Base-by-base conservation (phyloP, 2,329 filamentous ascomycete species). In the Alternaria novae-zelandiae region DNA sequence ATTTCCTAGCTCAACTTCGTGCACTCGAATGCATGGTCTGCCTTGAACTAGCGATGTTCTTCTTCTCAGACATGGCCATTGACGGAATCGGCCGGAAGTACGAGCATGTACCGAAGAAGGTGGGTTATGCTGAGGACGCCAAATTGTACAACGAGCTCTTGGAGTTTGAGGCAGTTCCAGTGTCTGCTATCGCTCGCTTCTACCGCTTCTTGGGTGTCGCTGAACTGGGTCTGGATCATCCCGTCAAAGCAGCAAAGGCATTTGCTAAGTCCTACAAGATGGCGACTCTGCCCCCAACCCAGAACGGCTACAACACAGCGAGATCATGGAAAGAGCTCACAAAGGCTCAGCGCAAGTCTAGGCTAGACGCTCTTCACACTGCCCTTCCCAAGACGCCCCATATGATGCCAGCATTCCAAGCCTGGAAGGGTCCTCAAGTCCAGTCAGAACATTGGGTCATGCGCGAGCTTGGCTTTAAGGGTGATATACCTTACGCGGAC, bases 201-300 rank as follows among this genome's bases (percentile, higher is more conserved):
- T 54, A 57, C 7, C 21, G 49, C 46, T 41, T 62, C 23, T 32
- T 58, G 10, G 62, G 58, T 15, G n/a, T 65, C 21, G 62, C 58
- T 0, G 54, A 65, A 17, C n/a, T 65, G 2, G 62, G 54, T 2
- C 13, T 49, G 3, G 32, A 55, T 4, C 59, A 65, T 56, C 54
- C 54, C 2, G n/a, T 65, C 23, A 58, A 62, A 45, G 62, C 62
- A 12, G 54, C 20, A 0, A 62, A 62, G 7, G 54, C 53, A 1
- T 62, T 65, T 7, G 54, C 23, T 3, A 61, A 50, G 54, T 49
- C 54, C 4, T 55, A 54, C 53, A 64, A 49, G 46, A 12, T 46
- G 23, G 4, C 8, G 9, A 3, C 15, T 30, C 13, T 36, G 1
- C 3, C 11, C 0, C 3, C 0, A 13, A 32, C 28, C 5, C 5